Conservation (phyloP, 2,329 filamentous ascomycete genomes). For the Aspergillus aculeatinus region DNA sequence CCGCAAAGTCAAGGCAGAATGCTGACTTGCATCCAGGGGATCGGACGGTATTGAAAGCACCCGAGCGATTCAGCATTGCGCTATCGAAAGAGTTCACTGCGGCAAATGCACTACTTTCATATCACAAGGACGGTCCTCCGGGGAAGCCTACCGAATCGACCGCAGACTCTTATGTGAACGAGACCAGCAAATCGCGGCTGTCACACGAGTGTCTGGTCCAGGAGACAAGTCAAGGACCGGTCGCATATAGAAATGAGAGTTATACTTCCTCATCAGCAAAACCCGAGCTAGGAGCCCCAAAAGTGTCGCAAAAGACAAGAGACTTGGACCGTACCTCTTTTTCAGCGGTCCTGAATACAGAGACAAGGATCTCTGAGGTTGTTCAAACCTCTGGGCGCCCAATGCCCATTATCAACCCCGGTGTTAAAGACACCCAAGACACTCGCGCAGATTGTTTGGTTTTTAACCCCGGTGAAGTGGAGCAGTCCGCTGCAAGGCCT, state of each 20-base stretch:
- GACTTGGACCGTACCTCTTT: conserved; percentile 29
- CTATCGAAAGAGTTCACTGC: conserved; percentile 32
- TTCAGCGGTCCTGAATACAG: conserved; percentile 25
- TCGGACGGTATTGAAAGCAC: conserved; percentile 25
- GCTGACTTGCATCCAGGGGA: conserved; percentile 9
- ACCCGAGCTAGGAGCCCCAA: background rate
- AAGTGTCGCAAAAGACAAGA: conserved; percentile 1
- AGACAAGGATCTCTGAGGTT: conserved; percentile 13
- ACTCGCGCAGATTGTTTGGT: background rate
- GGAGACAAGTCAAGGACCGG: background rate
- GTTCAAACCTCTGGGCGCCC: background rate
- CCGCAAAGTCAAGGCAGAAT: conserved; percentile 6
- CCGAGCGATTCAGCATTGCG: conserved; percentile 31
- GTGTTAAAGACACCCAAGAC: conserved; percentile 1
- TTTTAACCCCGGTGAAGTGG: background rate
- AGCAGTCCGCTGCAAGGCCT: background rate
- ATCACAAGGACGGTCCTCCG: background rate
- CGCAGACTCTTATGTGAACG: conserved; percentile 14
- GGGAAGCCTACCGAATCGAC: conserved; percentile 17
- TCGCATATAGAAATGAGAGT: background rate
- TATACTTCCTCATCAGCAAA: background rate
- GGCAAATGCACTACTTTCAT: conserved; percentile 19
- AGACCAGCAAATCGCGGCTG: background rate
- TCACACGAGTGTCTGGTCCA: background rate
- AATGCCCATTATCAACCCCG: conserved; percentile 2